These are phyloP conservation scores for Metschnikowia henanensis DNA, from an alignment of 805 yeast species.

Conservation along the genomic window DNA sequence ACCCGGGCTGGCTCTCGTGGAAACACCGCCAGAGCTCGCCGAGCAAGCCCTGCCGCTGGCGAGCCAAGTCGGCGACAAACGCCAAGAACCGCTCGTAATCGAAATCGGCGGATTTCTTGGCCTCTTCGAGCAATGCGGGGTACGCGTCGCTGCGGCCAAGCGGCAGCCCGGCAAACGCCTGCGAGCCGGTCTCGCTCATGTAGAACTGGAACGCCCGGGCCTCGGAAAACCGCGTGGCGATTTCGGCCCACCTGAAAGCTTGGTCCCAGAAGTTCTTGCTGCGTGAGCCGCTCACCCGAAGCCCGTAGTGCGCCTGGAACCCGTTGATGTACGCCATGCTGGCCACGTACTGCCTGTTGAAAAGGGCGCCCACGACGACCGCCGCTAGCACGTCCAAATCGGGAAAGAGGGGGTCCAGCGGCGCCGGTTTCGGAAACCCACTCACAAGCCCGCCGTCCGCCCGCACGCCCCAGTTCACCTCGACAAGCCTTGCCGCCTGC, in stretches of 20 bases:
- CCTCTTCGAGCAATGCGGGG: slow-evolving; percentile 23
- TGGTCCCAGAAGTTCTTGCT: slow-evolving; percentile 37
- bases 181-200: slow-evolving; percentile 21
- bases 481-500: slow-evolving; percentile 26
- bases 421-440: slow-evolving; percentile 5
- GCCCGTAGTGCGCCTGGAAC: slow-evolving; percentile 32
- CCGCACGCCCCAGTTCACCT: slow-evolving; percentile 33
- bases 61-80: slow-evolving; percentile 24
- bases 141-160: slow-evolving; percentile 7
- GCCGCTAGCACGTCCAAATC: slow-evolving; percentile 26
- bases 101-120: slow-evolving; percentile 33
- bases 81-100: slow-evolving; percentile 39
- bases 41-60: slow-evolving; percentile 28
- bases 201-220: slow-evolving; percentile 28
- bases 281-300: slow-evolving; percentile 19
- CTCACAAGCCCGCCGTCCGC: slow-evolving; percentile 21
- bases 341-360: slow-evolving; percentile 30
- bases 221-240: slow-evolving; percentile 30
- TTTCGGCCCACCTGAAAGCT: slow-evolving; percentile 38
- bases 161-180: slow-evolving; percentile 10
- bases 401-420: slow-evolving; percentile 25
- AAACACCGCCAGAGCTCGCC: slow-evolving; percentile 38
- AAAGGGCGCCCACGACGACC: slow-evolving; percentile 32
- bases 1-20: slow-evolving; percentile 23
- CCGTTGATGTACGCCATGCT: slow-evolving; percentile 36